These are phyloP conservation scores for Penicillium robsamsonii DNA, from an alignment of 495 filamentous ascomycete genomes.

Conservation along the genomic window DNA sequence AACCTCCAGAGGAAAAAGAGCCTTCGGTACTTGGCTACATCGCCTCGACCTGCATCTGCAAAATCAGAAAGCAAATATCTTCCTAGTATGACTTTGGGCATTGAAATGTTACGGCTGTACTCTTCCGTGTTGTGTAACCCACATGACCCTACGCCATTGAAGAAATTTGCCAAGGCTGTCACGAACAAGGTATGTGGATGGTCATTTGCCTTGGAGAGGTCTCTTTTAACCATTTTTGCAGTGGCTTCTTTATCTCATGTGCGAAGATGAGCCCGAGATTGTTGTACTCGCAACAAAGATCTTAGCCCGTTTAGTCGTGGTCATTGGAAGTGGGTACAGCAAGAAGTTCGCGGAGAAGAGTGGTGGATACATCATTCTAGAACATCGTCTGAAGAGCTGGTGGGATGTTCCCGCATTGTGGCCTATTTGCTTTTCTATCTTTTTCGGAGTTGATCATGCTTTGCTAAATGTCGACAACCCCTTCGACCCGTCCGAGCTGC, in stretches of 20 bases:
- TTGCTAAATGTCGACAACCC: conserved; percentile 68
- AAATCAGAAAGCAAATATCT: conserved; percentile 32
- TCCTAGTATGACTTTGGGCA: conserved; percentile 57
- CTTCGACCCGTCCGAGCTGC: conserved; percentile 69
- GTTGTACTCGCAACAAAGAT: conserved; percentile 82
- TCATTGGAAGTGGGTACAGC: conserved; percentile 74
- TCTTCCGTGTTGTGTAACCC: conserved; percentile 76
- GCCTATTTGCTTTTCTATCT: conserved; percentile 84
- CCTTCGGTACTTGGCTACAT: conserved; percentile 35
- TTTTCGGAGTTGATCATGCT: conserved; percentile 80
- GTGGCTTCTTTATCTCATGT: conserved; percentile 94
- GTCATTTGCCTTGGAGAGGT: not conserved
- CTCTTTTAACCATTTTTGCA: conserved; percentile 36
- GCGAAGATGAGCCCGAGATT: conserved; percentile 79
- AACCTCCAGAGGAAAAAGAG: conserved; percentile 54
- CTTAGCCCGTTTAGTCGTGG: conserved; percentile 77
- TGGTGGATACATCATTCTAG: conserved; percentile 83
- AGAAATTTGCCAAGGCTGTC: conserved; percentile 89
- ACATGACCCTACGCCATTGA: conserved; percentile 60
- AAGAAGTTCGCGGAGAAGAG: conserved; percentile 81
- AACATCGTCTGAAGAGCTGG: conserved; percentile 76
- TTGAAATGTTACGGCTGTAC: conserved; percentile 77
- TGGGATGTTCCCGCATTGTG: conserved; percentile 85
- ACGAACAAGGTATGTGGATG: conserved; percentile 78
- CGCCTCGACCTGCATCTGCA: conserved; percentile 27